Evolutionary conservation across 2,329 filamentous ascomycete species (phyloP).

Genomic region (Tolypocladium endophyticum): DNA sequence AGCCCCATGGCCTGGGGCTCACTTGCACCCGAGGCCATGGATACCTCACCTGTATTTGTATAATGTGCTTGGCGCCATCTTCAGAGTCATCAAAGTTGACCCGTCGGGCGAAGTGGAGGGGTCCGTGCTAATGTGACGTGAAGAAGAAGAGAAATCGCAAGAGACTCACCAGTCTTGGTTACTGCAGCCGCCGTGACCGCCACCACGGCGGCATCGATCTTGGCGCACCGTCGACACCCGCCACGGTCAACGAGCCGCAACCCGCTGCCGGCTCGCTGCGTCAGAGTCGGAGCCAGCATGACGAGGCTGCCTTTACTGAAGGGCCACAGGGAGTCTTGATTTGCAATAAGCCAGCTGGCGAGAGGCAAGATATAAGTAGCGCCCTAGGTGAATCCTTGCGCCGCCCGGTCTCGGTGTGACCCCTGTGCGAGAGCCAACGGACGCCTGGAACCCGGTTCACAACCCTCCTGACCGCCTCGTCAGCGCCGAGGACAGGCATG

Average conservation of each 20-base stretch:
- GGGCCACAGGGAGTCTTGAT: background rate
- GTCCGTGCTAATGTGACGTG: background rate
- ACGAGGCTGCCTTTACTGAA: background rate
- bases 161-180: background rate
- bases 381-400: background rate
- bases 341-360: background rate
- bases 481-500: background rate
- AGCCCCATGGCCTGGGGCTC: background rate
- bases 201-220: conserved; percentile 1
- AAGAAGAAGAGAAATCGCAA: background rate
- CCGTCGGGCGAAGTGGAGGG: background rate
- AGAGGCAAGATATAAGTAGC: background rate
- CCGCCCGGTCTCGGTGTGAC: background rate
- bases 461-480: background rate
- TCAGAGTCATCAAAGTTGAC: background rate
- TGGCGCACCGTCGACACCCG: conserved; percentile 3
- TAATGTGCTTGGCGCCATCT: too few relatives aligned
- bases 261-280: background rate
- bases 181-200: background rate
- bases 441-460: background rate
- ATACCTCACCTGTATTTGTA: too few relatives aligned
- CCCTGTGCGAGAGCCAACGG: background rate
- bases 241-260: background rate
- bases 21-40: too few relatives aligned
- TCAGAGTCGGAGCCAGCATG: background rate